Base-by-base conservation (phyloP, 2,329 filamentous ascomycete genomes). In the Drechslerella coelobrocha region DNA sequence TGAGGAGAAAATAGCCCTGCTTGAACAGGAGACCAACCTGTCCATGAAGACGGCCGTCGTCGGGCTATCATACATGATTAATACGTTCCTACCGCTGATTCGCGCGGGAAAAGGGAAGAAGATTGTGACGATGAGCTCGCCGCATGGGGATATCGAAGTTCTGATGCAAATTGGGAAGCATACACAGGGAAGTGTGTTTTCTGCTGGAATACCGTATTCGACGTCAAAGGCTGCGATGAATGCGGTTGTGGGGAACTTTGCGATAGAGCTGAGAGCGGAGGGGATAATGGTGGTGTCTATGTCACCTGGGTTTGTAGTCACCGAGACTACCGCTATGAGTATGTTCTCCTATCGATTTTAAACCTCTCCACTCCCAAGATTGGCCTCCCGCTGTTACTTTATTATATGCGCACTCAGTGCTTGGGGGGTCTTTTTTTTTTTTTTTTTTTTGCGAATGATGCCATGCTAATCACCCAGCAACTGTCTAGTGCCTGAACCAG, bases 171-270 rank as follows among this genome's bases (percentile, higher is more conserved):
- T 68, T 9, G 78, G 75, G 34, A 24, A 31, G 21, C 14, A 43
- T 21, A 17, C n/a, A 19, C 10, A 21, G 21, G 0, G 34, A n/a
- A n/a, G 34, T 14, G 34, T n/a, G 17, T 2, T 79, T 1, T 60
- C 60, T 2, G 66, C 72, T 34, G 72, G 45, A 1, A 74, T 78
- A 0, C 72, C 77, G 0, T 82, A 82, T 68, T 72, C 78, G 8
- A 74, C 77, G 24, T 75, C 74, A 41, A 82, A 82, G 72, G 79
- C 77, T 0, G 80, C 77, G 1, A 68, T 80, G 73, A 82, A 81
- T 71, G 74, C 80, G 21, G 68, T 77, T 1, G 74, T 80, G 1
- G 78, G 79, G 14, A 82, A 82, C 73, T 81, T 79, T 65, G 77
- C 76, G 2, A 78, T 75, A 1, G 76, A 81, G 57, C 77, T 74